phyloP scores from a whole-genome alignment of 805 yeast species.

The Sugiyamaella boreocaroliniensis region DNA sequence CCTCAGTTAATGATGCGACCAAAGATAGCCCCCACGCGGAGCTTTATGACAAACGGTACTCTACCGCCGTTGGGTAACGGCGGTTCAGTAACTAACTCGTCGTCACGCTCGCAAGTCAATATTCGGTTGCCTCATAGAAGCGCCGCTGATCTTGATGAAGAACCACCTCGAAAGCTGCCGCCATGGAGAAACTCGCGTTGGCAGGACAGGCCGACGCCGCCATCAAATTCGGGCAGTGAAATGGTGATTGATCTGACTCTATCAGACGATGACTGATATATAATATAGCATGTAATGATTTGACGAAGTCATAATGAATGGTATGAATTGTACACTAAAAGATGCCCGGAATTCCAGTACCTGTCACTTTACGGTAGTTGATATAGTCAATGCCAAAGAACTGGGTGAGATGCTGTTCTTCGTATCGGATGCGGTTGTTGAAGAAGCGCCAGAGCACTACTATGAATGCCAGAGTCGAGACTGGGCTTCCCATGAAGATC shows the following conservation, averaged over 20 bases:
- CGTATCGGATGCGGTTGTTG: constrained; percentile 53
- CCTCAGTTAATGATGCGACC: not conserved
- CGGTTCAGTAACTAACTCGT: not conserved
- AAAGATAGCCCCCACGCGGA: not conserved
- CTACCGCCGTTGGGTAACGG: not conserved
- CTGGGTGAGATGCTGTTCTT: constrained; percentile 55
- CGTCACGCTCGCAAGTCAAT: not conserved
- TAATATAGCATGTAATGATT: not conserved
- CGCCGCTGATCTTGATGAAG: not conserved
- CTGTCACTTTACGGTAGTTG: constrained; percentile 43
- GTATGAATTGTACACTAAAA: constrained; percentile 11
- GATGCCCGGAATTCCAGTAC: constrained; percentile 62
- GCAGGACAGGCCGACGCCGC: too few species aligned
- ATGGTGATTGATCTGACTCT: constrained; percentile 26
- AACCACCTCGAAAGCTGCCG: not conserved
- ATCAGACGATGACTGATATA: constrained; percentile 21
- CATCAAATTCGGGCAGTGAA: not conserved
- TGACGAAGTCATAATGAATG: not conserved
- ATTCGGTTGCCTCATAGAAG: not conserved
- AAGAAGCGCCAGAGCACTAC: constrained; percentile 66
- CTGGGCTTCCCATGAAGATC: constrained; percentile 57
- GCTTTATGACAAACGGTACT: not conserved
- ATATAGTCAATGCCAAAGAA: constrained; percentile 70
- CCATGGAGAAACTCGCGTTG: not conserved
- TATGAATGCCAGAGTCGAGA: constrained; percentile 49